phyloP scores from a whole-genome alignment of 2,329 filamentous ascomycete genomes.

The Penicillium glabrum region DNA sequence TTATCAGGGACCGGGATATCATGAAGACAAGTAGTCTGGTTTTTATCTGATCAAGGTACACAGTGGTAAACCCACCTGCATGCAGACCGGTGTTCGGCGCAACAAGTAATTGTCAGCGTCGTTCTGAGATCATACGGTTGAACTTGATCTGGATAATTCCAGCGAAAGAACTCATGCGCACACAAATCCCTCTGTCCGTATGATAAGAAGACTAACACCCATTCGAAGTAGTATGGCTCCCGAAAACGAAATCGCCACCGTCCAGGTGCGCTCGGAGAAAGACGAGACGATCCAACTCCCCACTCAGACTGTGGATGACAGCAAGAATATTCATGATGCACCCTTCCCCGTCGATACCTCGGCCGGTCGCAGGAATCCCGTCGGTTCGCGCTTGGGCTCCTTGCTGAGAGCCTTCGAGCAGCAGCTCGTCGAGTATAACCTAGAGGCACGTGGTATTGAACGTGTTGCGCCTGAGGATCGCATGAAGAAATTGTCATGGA shows the following conservation, averaged over 20 bases:
- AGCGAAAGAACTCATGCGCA: conserved; percentile 47
- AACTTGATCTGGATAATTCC: conserved; percentile 49
- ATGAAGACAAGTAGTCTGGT: conserved; percentile 42
- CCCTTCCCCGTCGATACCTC: conserved; percentile 7
- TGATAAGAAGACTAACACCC: conserved; percentile 20
- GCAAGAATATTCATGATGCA: conserved; percentile 10
- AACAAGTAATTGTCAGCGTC: conserved; percentile 11
- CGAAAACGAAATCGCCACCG: conserved; percentile 28
- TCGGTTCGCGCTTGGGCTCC: conserved; percentile 28
- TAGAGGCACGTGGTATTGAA: conserved; percentile 62
- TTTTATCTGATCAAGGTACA: conserved; percentile 45
- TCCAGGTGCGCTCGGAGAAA: conserved; percentile 27
- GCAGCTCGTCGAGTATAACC: conserved; percentile 43
- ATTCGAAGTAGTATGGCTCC: conserved; percentile 30
- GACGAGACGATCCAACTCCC: conserved; percentile 13
- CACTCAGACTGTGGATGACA: conserved; percentile 9
- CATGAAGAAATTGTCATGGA: conserved; percentile 49
- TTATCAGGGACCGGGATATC: conserved; percentile 25
- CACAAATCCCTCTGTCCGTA: conserved; percentile 14
- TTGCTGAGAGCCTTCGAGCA: conserved; percentile 39
- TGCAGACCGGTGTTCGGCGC: conserved; percentile 44
- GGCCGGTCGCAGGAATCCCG: conserved; percentile 16
- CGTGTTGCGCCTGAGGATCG: conserved; percentile 57
- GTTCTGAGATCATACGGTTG: conserved; percentile 48
- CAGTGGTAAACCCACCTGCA: conserved; percentile 36